Evolutionary conservation across 139 green algal genomes (phyloP), one percentile per base, ranked within the genome.

Genomic region (Haematococcus lacustris): DNA sequence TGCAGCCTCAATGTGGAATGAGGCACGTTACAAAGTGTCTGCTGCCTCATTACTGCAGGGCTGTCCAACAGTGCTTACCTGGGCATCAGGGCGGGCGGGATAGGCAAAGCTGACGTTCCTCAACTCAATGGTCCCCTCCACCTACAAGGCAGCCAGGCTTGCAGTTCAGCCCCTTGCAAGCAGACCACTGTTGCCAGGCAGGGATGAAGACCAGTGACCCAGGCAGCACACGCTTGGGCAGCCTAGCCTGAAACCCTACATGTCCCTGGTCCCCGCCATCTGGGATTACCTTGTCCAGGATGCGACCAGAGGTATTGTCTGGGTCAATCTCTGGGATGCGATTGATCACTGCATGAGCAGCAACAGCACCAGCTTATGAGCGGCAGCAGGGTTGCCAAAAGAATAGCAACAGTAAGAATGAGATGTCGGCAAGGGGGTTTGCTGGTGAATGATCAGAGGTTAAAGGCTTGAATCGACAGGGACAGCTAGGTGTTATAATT

Each of bases 71-170:
- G 30, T 67, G 41, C 70, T 60, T 33, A 68, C 70, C 70, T 75
- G 70, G 91, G 88, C 75, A 21, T 92, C 86, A 3, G 82, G 83
- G 30, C 89, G 80, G 0, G 84, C 71, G 3, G 93, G 93, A 84
- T 98, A 97, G 51, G 76, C 51, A 57, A 96, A 97, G 4, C 39
- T 28, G 35, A 96, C 88, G 51, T 85, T 57, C 2, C 68, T 64
- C 51, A 96, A 73, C 66, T 86, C 76, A 23, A 96, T 67, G 26
- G 69, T 34, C 1, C 89, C 89, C 34, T 80, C n/a, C 30, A 82
- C 62, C 50, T 60, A n/a, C 0, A 38, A 17, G 21, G 21, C 30
- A 66, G 13, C 4, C 13, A 57, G 47, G 47, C 13, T 17, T n/a
- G 6, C 23, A 32, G 17, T n/a, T 66, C 21, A 32, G 30, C 28